A percentile compares a stretch with the other conserved stretches of the same genome.
Conservation (phyloP, 2,329 filamentous ascomycete species). For the Grosmannia serpens region DNA sequence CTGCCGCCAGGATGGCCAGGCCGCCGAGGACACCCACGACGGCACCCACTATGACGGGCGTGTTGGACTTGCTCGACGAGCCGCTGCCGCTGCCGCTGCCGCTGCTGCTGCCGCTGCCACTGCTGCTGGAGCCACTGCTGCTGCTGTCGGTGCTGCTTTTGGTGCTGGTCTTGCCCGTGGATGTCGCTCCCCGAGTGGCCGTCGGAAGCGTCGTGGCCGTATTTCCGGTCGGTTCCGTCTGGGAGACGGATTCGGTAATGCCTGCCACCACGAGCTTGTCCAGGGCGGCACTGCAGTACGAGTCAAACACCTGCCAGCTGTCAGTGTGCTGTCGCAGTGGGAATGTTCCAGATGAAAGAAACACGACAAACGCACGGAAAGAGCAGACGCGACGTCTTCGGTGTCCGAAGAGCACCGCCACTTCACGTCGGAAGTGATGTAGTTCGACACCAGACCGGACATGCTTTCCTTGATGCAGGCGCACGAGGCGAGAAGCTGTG, state of each 20-base stretch:
- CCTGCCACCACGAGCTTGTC: constrained; percentile 27
- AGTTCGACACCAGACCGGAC: constrained; percentile 28
- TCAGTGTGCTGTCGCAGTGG: background rate
- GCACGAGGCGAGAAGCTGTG: constrained; percentile 39
- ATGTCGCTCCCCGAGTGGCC: background rate
- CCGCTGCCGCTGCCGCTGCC: constrained; percentile 5
- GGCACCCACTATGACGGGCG: constrained; percentile 23
- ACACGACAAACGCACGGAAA: constrained; percentile 16
- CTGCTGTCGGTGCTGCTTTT: background rate
- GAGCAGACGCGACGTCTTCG: constrained; percentile 32
- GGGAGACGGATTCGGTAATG: constrained; percentile 25
- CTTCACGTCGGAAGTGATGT: constrained; percentile 32
- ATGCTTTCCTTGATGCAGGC: constrained; percentile 39
- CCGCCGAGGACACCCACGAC: constrained; percentile 22
- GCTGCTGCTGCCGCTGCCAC: constrained; percentile 1
- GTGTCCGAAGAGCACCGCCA: constrained; percentile 26
- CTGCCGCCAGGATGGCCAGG: constrained; percentile 19
- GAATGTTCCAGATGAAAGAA: background rate
- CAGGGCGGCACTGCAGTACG: constrained; percentile 39
- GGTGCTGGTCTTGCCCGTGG: background rate
- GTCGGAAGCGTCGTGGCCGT: constrained; percentile 2
- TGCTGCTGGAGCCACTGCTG: constrained; percentile 5
- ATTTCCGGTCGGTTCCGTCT: constrained; percentile 1
- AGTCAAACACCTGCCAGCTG: constrained; percentile 24
- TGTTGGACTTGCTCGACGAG: constrained; percentile 13